phyloP scores from a whole-genome alignment of 768 basidiomycete genomes.

The Tulasnella sp. region DNA sequence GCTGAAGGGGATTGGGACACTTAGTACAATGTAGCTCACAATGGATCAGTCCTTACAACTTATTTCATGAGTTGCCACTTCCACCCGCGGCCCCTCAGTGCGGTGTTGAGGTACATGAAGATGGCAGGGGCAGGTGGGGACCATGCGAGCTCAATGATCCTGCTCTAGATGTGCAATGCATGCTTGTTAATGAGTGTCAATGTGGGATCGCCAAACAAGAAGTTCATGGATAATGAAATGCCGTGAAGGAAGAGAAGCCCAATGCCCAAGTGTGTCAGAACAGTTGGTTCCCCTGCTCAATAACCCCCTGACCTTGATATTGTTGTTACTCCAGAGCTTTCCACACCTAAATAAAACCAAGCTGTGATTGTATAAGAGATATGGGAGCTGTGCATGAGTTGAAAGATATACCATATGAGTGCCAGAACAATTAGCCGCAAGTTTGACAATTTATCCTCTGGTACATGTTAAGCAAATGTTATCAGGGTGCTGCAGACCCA shows the following conservation, averaged over 20 bases:
- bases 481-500: background rate
- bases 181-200: slow-evolving; percentile 84
- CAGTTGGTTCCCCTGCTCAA: background rate
- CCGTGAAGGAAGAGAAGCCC: background rate
- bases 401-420: slow-evolving; percentile 47
- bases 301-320: slow-evolving; percentile 41
- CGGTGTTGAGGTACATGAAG: slow-evolving; percentile 79
- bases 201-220: slow-evolving; percentile 70
- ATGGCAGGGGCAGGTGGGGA: slow-evolving; percentile 79
- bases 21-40: background rate
- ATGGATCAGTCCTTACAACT: slow-evolving; percentile 58
- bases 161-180: slow-evolving; percentile 82
- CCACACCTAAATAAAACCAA: slow-evolving; percentile 36
- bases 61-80: slow-evolving; percentile 82
- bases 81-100: slow-evolving; percentile 83
- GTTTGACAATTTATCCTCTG: slow-evolving; percentile 73
- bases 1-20: background rate
- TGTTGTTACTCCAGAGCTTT: slow-evolving; percentile 87
- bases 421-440: slow-evolving; percentile 81
- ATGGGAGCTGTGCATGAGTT: background rate
- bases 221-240: slow-evolving; percentile 75
- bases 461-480: background rate
- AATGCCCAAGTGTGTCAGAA: background rate
- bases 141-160: slow-evolving; percentile 90
- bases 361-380: background rate